A percentile compares a stretch with the other conserved stretches of the same genome.
Evolutionary conservation across 2,329 filamentous ascomycete species (phyloP).

Genomic region (Pseudogymnoascus sp.): DNA sequence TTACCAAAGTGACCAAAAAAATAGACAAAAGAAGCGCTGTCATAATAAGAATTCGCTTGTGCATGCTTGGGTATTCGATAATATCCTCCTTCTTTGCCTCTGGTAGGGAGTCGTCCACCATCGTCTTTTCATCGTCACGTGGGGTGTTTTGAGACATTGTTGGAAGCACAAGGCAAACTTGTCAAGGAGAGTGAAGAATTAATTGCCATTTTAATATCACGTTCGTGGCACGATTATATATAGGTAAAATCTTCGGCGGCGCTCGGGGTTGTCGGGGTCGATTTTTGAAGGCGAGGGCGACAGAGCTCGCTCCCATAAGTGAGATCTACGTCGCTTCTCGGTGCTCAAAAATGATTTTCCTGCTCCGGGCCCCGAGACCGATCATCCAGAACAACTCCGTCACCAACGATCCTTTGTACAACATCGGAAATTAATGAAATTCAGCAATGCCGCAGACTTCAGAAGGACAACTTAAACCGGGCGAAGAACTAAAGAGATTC

Average conservation of each 20-base stretch:
- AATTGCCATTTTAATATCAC: neutral
- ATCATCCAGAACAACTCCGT: neutral
- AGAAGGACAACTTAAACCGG: neutral
- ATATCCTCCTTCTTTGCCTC: neutral
- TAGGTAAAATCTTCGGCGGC: neutral
- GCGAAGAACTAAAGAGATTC: constrained; percentile 11
- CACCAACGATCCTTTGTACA: neutral
- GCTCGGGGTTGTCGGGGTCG: neutral
- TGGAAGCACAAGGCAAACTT: constrained; percentile 6
- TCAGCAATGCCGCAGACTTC: neutral
- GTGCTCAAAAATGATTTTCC: constrained; percentile 19
- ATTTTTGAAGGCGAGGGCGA: neutral
- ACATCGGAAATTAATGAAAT: neutral
- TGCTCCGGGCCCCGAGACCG: constrained; percentile 18
- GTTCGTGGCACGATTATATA: neutral
- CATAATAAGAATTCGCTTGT: constrained; percentile 22
- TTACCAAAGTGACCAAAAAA: constrained; percentile 23
- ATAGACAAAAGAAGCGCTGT: constrained; percentile 20
- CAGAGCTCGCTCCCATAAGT: neutral
- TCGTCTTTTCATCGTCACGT: constrained; percentile 14
- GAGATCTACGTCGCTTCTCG: constrained; percentile 15
- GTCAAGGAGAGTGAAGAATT: neutral
- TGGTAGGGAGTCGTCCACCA: constrained; percentile 2
- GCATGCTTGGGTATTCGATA: constrained; percentile 16
- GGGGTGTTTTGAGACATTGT: constrained; percentile 10